phyloP scores from a whole-genome alignment of 306 rosid genomes.

The Betula pendula region DNA sequence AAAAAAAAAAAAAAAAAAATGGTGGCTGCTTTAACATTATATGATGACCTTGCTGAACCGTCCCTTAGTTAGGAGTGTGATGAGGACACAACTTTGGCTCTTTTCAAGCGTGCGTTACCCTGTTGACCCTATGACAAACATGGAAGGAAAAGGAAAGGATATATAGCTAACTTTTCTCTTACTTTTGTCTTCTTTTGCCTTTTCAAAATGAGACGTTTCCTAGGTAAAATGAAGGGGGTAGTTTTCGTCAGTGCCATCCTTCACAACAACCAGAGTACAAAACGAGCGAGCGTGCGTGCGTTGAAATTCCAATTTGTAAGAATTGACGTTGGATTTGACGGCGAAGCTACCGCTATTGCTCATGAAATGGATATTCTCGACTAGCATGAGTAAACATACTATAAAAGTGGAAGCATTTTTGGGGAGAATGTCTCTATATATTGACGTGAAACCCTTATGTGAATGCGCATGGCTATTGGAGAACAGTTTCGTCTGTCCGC shows the following conservation, averaged over 20 bases:
- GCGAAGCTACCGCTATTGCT: not conserved
- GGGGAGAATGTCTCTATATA: not conserved
- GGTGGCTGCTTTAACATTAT: no score
- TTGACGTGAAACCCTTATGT: not conserved
- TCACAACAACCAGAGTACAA: not conserved
- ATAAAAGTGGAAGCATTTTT: not conserved
- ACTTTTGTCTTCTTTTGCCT: not conserved
- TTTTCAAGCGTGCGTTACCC: not conserved
- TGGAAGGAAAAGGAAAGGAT: not conserved
- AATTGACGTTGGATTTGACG: not conserved
- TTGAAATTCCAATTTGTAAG: not conserved
- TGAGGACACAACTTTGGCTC: not conserved
- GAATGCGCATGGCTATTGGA: not conserved
- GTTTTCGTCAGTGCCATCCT: not conserved
- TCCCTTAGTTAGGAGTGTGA: not conserved
- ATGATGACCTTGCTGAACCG: not conserved
- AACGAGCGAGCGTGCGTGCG: not conserved
- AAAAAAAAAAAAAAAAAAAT: no score
- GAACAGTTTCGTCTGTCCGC: not conserved
- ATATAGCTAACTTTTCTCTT: not conserved
- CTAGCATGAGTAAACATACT: not conserved
- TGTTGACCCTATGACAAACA: not conserved
- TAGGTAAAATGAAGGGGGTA: not conserved
- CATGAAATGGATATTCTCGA: not conserved
- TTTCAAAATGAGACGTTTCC: not conserved